Conservation (phyloP, 306 rosid genomes). For the Vigna radiata region DNA sequence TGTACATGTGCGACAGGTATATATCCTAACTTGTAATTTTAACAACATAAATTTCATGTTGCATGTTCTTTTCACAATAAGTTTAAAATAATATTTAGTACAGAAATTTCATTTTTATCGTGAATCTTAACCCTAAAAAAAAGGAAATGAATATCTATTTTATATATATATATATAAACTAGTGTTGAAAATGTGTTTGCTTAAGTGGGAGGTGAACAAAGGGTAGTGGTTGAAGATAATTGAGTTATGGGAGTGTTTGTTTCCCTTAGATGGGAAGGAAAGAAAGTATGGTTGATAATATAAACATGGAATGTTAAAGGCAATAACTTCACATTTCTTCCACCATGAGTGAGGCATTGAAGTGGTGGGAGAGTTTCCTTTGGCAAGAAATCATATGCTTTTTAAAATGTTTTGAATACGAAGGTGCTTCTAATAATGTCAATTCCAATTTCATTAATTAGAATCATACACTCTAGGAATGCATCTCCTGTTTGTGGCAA, state of each 20-base stretch:
- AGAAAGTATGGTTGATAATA: slow-evolving; percentile 36
- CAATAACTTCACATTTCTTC: slow-evolving; percentile 38
- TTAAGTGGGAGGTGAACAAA: slow-evolving; percentile 28
- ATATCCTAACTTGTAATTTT: background rate
- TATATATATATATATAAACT: background rate
- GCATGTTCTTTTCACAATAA: too few species aligned
- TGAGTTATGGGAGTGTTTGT: slow-evolving; percentile 35
- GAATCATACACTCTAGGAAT: slow-evolving; percentile 28
- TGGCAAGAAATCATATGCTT: slow-evolving; percentile 39
- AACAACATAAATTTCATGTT: too few species aligned
- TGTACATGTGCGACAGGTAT: slow-evolving; percentile 54
- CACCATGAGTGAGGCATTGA: slow-evolving; percentile 45
- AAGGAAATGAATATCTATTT: too few species aligned
- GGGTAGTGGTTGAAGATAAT: slow-evolving; percentile 29
- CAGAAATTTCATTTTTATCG: too few species aligned
- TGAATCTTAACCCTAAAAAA: too few species aligned
- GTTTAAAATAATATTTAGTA: too few species aligned
- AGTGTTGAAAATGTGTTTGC: slow-evolving; percentile 2
- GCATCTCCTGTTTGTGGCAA: background rate
- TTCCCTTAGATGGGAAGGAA: slow-evolving; percentile 57
- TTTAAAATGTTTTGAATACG: slow-evolving; percentile 34
- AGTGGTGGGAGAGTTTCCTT: slow-evolving; percentile 40
- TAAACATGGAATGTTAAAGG: slow-evolving; percentile 42
- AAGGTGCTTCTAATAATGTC: slow-evolving; percentile 46
- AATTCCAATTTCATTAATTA: slow-evolving; percentile 36